These are phyloP conservation scores for Acacia crassicarpa DNA, from an alignment of 306 rosid genomes.

Conservation along the genomic window DNA sequence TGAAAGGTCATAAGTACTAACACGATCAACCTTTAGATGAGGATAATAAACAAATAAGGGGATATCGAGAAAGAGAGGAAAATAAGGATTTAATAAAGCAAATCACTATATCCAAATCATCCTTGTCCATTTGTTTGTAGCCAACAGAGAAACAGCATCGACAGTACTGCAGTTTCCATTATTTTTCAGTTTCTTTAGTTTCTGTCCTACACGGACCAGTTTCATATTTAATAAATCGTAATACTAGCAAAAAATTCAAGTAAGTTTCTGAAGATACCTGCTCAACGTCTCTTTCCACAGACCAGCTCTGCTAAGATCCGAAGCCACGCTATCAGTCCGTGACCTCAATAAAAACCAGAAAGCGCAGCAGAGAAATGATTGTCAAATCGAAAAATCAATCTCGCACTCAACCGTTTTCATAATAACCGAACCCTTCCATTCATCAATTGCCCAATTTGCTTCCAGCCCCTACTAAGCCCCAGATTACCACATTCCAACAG, in stretches of 20 bases:
- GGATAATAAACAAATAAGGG: too few relatives aligned
- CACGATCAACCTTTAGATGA: too few relatives aligned
- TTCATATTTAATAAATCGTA: too few relatives aligned
- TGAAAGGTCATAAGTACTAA: too few relatives aligned
- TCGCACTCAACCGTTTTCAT: constrained; percentile 51
- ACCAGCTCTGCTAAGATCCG: constrained; percentile 77
- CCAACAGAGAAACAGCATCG: too few relatives aligned
- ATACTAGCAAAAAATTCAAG: neutral
- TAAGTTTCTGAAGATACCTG: constrained; percentile 51
- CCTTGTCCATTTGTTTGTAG: too few relatives aligned
- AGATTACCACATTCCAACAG: constrained; percentile 32
- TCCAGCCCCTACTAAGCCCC: constrained; percentile 38
- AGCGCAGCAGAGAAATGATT: constrained; percentile 29
- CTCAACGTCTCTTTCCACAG: constrained; percentile 75
- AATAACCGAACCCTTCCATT: constrained; percentile 51
- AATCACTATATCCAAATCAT: too few relatives aligned
- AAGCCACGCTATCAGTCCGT: constrained; percentile 64
- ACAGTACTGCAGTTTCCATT: too few relatives aligned
- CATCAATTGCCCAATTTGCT: constrained; percentile 22
- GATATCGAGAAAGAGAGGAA: too few relatives aligned
- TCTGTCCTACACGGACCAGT: too few relatives aligned
- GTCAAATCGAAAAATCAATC: constrained; percentile 40
- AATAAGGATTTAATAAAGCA: too few relatives aligned
- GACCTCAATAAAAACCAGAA: constrained; percentile 44
- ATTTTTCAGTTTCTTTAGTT: too few relatives aligned